These are phyloP conservation scores for Rubus parviflorus DNA, from an alignment of 306 rosid species.

Conservation along the genomic window DNA sequence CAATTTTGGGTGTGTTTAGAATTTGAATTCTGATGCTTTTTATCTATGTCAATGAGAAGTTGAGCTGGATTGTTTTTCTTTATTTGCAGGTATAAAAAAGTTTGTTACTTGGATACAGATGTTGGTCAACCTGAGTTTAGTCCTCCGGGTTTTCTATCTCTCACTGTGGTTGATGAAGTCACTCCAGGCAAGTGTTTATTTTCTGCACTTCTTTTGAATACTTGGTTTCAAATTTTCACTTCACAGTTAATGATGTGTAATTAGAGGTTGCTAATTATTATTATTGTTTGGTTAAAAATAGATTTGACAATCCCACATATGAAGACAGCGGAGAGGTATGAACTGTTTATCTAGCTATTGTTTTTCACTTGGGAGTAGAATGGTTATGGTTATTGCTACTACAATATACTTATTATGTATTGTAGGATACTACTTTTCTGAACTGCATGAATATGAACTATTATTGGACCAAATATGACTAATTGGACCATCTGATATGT, in stretches of 20 bases:
- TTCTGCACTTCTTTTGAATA: background rate
- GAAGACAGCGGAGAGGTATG: slow-evolving; percentile 90
- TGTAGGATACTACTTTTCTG: background rate
- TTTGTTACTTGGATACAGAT: slow-evolving; percentile 81
- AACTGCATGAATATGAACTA: background rate
- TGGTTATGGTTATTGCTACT: background rate
- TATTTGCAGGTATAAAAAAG: slow-evolving; percentile 49
- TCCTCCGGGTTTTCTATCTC: slow-evolving; percentile 80
- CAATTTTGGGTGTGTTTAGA: background rate
- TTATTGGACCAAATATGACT: background rate
- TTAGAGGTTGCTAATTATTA: slow-evolving; percentile 9
- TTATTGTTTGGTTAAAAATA: slow-evolving; percentile 27
- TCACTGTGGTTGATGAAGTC: slow-evolving; percentile 52
- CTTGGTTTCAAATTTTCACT: background rate
- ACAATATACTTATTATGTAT: background rate
- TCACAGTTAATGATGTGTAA: background rate
- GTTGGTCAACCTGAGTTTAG: slow-evolving; percentile 96
- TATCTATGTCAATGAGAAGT: background rate
- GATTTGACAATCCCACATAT: slow-evolving; percentile 81
- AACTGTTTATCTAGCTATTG: slow-evolving; percentile 17
- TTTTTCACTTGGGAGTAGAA: background rate
- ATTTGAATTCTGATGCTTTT: background rate
- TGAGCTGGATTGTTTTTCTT: background rate
- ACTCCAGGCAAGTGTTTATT: slow-evolving; percentile 53
- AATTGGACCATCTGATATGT: background rate